Conservation (phyloP, 305 asterid genomes). For the Plantago lanceolata region DNA sequence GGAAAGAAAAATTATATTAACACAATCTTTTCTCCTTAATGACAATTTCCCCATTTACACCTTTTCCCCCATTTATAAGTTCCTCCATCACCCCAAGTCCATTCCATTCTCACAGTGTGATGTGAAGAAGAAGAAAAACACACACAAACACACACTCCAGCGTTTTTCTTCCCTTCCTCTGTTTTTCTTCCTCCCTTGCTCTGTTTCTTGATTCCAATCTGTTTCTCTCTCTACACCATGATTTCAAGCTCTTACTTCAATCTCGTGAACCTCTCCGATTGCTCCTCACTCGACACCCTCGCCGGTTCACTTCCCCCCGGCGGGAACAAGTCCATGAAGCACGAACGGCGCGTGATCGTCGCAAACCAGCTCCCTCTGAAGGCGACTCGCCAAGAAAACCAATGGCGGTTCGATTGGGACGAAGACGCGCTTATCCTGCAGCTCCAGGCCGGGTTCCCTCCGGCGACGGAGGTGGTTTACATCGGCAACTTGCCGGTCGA, state of each 20-base stretch:
- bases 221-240: conserved; percentile 45
- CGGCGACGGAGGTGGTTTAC: conserved; percentile 53
- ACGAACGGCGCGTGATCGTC: conserved; percentile 50
- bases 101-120: too few species aligned
- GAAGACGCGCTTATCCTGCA: conserved; percentile 57
- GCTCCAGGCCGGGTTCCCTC: conserved; percentile 57
- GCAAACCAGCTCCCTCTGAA: conserved; percentile 68
- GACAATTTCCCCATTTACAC: conserved; percentile 4
- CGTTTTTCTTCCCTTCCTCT: not conserved
- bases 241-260: conserved; percentile 81
- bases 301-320: conserved; percentile 29
- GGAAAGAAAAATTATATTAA: not conserved
- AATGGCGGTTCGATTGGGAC: conserved; percentile 87
- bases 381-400: conserved; percentile 28
- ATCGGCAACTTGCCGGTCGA: conserved; percentile 60
- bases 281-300: conserved; percentile 48
- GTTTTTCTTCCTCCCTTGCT: too few species aligned
- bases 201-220: not conserved
- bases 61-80: conserved; percentile 6
- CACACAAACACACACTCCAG: not conserved
- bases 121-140: not conserved
- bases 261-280: conserved; percentile 67
- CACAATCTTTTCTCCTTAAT: not conserved
- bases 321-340: conserved; percentile 27
- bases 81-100: conserved; percentile 3